Evolutionary conservation across 257 asterid genomes (phyloP).

Genomic region (Mentha longifolia): DNA sequence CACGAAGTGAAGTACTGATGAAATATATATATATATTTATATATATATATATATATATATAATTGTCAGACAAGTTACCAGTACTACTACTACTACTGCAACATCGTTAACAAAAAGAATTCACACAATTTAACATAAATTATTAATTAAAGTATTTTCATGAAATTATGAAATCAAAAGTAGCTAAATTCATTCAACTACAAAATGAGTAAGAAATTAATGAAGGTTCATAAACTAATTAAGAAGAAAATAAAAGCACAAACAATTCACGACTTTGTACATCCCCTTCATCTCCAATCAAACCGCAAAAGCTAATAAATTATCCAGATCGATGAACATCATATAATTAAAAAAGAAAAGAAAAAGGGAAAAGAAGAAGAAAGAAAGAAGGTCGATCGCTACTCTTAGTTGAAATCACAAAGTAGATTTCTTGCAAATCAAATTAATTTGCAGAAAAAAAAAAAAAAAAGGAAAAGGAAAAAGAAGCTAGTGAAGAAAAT

Average conservation of each 20-base stretch:
- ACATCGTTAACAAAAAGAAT: neutral
- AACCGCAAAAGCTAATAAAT: slow-evolving; percentile 10
- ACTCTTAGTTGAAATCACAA: slow-evolving; percentile 30
- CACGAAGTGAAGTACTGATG: slow-evolving; percentile 43
- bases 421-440: slow-evolving; percentile 19
- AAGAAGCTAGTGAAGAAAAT: slow-evolving; percentile 7
- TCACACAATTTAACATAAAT: neutral
- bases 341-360: neutral
- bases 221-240: neutral
- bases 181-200: no score
- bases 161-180: no score
- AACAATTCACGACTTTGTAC: slow-evolving; percentile 60
- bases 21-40: neutral
- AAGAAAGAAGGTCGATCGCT: slow-evolving; percentile 18
- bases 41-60: neutral
- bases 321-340: slow-evolving; percentile 35
- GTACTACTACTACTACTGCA: slow-evolving; percentile 27
- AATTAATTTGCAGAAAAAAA: slow-evolving; percentile 21
- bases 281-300: slow-evolving; percentile 37
- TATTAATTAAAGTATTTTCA: neutral
- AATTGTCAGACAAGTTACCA: slow-evolving; percentile 45
- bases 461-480: neutral
- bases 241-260: slow-evolving; percentile 21
- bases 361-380: neutral
- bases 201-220: no score